These are phyloP conservation scores for Fallopia convolvulus DNA, from an alignment of 148 eudicot species.

Conservation along the genomic window DNA sequence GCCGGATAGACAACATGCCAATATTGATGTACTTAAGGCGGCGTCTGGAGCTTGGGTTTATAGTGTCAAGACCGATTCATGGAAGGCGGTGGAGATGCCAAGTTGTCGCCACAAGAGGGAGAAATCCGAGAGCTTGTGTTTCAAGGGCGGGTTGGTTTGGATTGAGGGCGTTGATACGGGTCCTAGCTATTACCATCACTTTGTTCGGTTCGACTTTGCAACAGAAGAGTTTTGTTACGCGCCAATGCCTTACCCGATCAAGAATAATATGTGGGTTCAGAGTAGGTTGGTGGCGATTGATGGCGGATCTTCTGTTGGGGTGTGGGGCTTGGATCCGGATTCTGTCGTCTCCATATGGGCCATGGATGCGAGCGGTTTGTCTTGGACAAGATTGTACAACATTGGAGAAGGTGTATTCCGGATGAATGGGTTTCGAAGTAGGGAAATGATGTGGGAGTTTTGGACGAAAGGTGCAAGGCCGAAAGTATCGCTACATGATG, in stretches of 20 bases:
- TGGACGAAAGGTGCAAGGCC: neutral
- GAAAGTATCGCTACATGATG: neutral
- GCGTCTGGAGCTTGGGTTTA: neutral
- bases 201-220: neutral
- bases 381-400: neutral
- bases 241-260: neutral
- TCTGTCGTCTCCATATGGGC: neutral
- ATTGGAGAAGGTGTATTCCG: neutral
- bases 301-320: neutral
- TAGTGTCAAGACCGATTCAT: neutral
- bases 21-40: neutral
- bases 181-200: neutral
- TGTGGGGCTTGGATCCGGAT: neutral
- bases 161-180: neutral
- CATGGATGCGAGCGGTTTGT: neutral
- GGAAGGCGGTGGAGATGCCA: neutral
- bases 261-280: neutral
- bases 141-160: neutral
- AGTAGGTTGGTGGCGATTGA: neutral
- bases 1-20: too few species aligned
- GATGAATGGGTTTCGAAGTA: neutral
- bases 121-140: neutral
- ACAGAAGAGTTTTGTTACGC: neutral
- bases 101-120: neutral
- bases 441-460: neutral